phyloP scores from a whole-genome alignment of 2,329 filamentous ascomycete species.

The Tothia fuscella region DNA sequence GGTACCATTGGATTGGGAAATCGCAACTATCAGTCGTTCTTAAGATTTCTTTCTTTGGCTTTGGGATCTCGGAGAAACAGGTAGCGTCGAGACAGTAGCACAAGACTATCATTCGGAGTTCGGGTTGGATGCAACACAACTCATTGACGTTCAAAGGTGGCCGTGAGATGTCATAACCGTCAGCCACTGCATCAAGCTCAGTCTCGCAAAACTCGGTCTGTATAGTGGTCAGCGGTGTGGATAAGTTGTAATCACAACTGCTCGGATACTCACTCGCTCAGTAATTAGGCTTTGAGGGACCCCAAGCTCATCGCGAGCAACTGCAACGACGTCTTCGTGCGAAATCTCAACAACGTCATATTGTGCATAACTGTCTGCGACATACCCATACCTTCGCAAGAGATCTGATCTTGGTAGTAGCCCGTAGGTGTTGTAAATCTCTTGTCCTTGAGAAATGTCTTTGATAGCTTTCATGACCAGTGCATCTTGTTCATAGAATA shows the following conservation, averaged over 20 bases:
- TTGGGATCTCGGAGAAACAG: too few species aligned
- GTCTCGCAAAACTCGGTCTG: background rate
- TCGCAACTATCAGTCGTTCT: too few species aligned
- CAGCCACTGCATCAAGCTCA: constrained; percentile 44
- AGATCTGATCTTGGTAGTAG: constrained; percentile 73
- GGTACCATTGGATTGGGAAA: constrained; percentile 26
- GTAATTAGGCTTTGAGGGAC: too few species aligned
- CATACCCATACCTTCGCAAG: constrained; percentile 74
- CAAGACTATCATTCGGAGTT: constrained; percentile 21
- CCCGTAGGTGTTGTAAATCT: constrained; percentile 84
- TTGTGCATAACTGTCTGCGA: constrained; percentile 62
- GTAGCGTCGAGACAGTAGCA: too few species aligned
- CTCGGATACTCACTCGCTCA: constrained; percentile 15
- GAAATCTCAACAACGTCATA: constrained; percentile 78
- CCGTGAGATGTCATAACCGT: constrained; percentile 51
- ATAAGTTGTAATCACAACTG: background rate
- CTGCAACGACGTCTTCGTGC: constrained; percentile 33
- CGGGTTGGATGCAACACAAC: constrained; percentile 32
- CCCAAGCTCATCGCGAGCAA: too few species aligned
- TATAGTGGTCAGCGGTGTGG: background rate
- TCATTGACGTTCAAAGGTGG: constrained; percentile 32
- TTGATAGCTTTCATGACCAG: constrained; percentile 63
- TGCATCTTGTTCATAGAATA: constrained; percentile 46
- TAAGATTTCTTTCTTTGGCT: constrained; percentile 29
- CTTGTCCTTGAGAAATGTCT: constrained; percentile 55